Evolutionary conservation across 306 rosid genomes (phyloP).

Genomic region (Prosopis cineraria): DNA sequence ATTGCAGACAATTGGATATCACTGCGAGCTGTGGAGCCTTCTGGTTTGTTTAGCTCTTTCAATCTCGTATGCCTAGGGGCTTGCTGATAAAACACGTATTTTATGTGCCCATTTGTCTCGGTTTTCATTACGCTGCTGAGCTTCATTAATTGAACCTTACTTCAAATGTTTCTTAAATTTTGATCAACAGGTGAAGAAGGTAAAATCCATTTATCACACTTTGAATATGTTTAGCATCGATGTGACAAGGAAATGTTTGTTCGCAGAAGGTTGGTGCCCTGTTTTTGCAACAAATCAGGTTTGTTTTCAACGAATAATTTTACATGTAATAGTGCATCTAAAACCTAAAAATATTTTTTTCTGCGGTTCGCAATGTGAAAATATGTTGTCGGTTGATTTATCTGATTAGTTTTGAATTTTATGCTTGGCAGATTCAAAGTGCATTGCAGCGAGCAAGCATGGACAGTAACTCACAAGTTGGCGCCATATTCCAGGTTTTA

Average conservation of each 20-base stretch:
- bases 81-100: conserved; percentile 21
- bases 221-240: conserved; percentile 88
- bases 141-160: conserved; percentile 32
- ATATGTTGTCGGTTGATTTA: neutral
- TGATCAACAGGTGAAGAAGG: conserved; percentile 68
- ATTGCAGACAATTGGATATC: conserved; percentile 68
- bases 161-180: conserved; percentile 23
- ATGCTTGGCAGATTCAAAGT: conserved; percentile 56
- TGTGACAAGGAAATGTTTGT: conserved; percentile 85
- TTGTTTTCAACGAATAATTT: conserved; percentile 30
- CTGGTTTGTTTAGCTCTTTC: conserved; percentile 56
- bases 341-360: neutral
- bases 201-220: conserved; percentile 70
- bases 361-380: neutral
- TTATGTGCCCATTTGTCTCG: neutral
- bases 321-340: conserved; percentile 25
- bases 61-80: conserved; percentile 24
- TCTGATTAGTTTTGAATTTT: conserved; percentile 31
- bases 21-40: conserved; percentile 73
- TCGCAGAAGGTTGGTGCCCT: conserved; percentile 95
- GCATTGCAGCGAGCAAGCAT: conserved; percentile 60
- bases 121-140: conserved; percentile 27
- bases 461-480: conserved; percentile 66
- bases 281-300: conserved; percentile 82
- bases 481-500: conserved; percentile 67